Conservation (phyloP, 208 protist species). For the Eutreptiella sp. region DNA sequence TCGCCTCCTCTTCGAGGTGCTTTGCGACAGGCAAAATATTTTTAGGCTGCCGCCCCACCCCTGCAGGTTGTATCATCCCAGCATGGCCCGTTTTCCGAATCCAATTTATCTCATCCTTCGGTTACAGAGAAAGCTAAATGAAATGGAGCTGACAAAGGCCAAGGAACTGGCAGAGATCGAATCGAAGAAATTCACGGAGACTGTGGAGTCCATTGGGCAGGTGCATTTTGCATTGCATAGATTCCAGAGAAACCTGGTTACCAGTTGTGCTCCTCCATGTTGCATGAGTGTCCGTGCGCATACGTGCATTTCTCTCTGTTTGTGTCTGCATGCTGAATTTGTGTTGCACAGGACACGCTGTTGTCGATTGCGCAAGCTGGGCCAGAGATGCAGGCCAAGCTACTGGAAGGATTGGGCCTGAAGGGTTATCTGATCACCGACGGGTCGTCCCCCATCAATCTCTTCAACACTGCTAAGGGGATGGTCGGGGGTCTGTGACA, state of each 20-base stretch:
- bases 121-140: constrained; percentile 42
- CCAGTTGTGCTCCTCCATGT: too few species aligned
- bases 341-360: constrained; percentile 49
- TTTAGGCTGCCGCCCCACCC: too few species aligned
- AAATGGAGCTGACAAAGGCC: constrained; percentile 61
- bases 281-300: too few species aligned
- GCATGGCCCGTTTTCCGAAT: too few species aligned
- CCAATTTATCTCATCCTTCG: too few species aligned
- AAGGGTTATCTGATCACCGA: constrained; percentile 83
- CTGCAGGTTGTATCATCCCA: too few species aligned
- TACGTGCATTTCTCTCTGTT: too few species aligned
- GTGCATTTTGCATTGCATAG: too few species aligned
- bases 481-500: constrained; percentile 37
- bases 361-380: constrained; percentile 64
- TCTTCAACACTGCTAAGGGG: constrained; percentile 71
- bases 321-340: too few species aligned
- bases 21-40: too few species aligned
- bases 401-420: constrained; percentile 63
- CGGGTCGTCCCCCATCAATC: constrained; percentile 77
- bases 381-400: constrained; percentile 63
- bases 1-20: too few species aligned
- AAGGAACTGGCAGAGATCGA: constrained; percentile 33
- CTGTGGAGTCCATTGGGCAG: constrained; percentile 57
- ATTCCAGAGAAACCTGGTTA: too few species aligned
- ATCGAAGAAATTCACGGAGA: constrained; percentile 34